Conservation (phyloP, 192 early-diverging fungal genomes). For the Phycomyces blakesleeanus region DNA sequence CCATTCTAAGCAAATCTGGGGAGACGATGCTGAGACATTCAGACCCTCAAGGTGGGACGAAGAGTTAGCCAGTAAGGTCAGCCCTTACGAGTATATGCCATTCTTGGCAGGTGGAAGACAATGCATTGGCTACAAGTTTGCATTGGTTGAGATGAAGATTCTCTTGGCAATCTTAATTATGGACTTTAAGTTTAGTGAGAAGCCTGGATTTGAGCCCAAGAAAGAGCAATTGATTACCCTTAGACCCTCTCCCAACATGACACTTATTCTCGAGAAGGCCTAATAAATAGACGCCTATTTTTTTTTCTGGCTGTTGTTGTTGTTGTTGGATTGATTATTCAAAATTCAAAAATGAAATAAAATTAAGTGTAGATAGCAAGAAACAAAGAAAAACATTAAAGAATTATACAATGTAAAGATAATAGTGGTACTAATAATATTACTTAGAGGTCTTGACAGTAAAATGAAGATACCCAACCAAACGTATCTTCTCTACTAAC, state of each 20-base stretch:
- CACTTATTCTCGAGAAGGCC: constrained; percentile 23
- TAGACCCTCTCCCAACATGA: constrained; percentile 45
- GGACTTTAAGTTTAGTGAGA: constrained; percentile 37
- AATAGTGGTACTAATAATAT: too few species aligned
- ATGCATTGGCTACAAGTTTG: constrained; percentile 57
- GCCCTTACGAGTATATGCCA: constrained; percentile 39
- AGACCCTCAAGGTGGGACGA: constrained; percentile 54
- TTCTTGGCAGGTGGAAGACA: constrained; percentile 51
- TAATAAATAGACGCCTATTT: neutral
- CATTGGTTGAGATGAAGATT: constrained; percentile 54
- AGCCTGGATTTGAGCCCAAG: constrained; percentile 39
- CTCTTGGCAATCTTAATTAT: constrained; percentile 43
- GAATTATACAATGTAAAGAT: too few species aligned
- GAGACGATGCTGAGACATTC: constrained; percentile 48
- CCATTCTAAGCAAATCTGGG: constrained; percentile 39
- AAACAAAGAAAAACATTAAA: constrained; percentile 7
- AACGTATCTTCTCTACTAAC: neutral
- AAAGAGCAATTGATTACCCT: constrained; percentile 44
- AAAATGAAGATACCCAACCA: constrained; percentile 12
- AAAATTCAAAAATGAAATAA: constrained; percentile 1
- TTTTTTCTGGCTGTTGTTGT: too few species aligned
- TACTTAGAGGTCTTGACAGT: constrained; percentile 8
- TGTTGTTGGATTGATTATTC: too few species aligned
- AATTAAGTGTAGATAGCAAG: neutral
- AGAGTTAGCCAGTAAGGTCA: constrained; percentile 15